A percentile compares a stretch with the other conserved stretches of the same genome.
phyloP scores from a whole-genome alignment of 164 flowering plant species.

The Aristolochia californica region DNA sequence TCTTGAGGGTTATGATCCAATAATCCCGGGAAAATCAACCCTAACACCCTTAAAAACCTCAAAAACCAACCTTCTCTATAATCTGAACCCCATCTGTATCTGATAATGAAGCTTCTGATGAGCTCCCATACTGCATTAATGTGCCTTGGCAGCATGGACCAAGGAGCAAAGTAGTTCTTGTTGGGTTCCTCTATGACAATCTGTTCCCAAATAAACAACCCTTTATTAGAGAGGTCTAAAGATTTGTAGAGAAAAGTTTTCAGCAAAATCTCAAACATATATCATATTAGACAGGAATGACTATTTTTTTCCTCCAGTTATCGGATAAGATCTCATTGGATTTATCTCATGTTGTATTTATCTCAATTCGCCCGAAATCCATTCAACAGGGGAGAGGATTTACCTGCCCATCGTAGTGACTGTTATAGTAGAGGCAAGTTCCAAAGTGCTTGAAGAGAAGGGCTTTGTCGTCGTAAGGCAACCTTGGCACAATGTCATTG shows the following conservation, averaged over 20 bases:
- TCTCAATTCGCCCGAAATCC: too few relatives aligned
- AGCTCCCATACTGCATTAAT: conserved; percentile 65
- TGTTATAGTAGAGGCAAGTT: conserved; percentile 45
- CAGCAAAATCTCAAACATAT: too few relatives aligned
- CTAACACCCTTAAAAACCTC: conserved; percentile 31
- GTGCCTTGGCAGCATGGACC: conserved; percentile 31
- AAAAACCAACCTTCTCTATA: conserved; percentile 44
- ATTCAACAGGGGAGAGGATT: background rate
- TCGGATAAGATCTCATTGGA: too few relatives aligned
- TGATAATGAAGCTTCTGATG: conserved; percentile 38
- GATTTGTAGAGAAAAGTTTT: background rate
- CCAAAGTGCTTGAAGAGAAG: conserved; percentile 68
- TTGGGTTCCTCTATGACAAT: conserved; percentile 46
- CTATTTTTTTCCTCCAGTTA: too few relatives aligned
- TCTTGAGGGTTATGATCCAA: conserved; percentile 49
- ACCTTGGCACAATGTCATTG: conserved; percentile 71
- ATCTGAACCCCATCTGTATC: conserved; percentile 26
- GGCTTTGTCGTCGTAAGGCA: conserved; percentile 55
- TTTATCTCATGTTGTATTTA: too few relatives aligned
- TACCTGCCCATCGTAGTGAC: conserved; percentile 62
- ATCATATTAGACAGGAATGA: too few relatives aligned
- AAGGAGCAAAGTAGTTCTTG: conserved; percentile 60
- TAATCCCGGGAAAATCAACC: conserved; percentile 51
- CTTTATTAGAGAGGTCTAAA: background rate
- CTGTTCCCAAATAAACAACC: conserved; percentile 15